Conservation (phyloP, 371 early-diverging fungal species). For the Rhizopus arrhizus region DNA sequence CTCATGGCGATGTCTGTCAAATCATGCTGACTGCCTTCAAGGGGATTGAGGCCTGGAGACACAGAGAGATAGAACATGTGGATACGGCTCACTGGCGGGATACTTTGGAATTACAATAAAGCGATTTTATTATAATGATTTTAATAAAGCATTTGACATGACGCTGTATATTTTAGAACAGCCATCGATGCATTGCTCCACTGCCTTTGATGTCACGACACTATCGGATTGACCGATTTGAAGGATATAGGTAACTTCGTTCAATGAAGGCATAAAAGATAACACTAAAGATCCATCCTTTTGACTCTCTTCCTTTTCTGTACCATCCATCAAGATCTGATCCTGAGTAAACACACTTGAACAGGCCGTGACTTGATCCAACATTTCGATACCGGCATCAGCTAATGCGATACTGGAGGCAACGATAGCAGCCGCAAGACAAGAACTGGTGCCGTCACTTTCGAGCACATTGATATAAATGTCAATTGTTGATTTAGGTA, state of each 20-base stretch:
- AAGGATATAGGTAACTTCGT: slow-evolving; percentile 85
- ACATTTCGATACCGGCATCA: slow-evolving; percentile 95
- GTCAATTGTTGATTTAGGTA: slow-evolving; percentile 90
- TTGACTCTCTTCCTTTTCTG: slow-evolving; percentile 71
- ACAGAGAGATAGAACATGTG: slow-evolving; percentile 47
- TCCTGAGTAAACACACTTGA: slow-evolving; percentile 63
- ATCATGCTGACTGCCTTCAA: slow-evolving; percentile 45
- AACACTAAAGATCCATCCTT: slow-evolving; percentile 71
- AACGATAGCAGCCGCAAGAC: slow-evolving; percentile 85
- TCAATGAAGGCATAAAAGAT: slow-evolving; percentile 87
- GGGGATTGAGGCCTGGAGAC: slow-evolving; percentile 43
- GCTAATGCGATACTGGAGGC: slow-evolving; percentile 87
- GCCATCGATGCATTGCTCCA: slow-evolving; percentile 82
- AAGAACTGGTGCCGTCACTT: slow-evolving; percentile 78
- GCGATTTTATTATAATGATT: slow-evolving; percentile 29
- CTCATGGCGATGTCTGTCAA: slow-evolving; percentile 55
- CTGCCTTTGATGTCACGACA: slow-evolving; percentile 61
- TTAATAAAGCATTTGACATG: slow-evolving; percentile 58
- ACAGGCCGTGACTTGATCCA: slow-evolving; percentile 85
- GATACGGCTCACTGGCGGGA: slow-evolving; percentile 54
- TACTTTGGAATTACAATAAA: slow-evolving; percentile 12
- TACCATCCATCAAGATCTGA: slow-evolving; percentile 70
- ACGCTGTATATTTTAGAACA: slow-evolving; percentile 82
- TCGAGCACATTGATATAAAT: slow-evolving; percentile 86
- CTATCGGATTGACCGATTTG: slow-evolving; percentile 76